Evolutionary conservation across 805 yeast genomes (phyloP).

Genomic region (Lipomyces mesembrius): DNA sequence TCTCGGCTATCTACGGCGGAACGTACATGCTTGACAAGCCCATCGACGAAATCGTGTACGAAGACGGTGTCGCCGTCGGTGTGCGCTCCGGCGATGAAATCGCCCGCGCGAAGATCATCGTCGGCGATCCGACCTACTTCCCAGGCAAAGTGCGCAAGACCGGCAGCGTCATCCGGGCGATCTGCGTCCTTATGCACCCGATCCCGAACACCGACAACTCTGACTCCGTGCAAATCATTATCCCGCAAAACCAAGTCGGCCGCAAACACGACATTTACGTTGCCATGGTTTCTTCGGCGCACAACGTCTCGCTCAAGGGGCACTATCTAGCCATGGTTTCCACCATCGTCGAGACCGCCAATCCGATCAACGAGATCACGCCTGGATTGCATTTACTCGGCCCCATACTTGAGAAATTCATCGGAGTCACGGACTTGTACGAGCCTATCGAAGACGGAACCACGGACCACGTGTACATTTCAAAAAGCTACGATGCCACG

Average conservation of each 20-base stretch:
- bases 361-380: slow-evolving; percentile 89
- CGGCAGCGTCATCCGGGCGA: slow-evolving; percentile 79
- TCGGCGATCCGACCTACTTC: slow-evolving; percentile 98
- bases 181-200: slow-evolving; percentile 90
- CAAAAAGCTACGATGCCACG: slow-evolving; percentile 89
- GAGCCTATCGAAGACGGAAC: slow-evolving; percentile 88
- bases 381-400: slow-evolving; percentile 93
- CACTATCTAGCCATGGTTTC: slow-evolving; percentile 92
- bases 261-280: slow-evolving; percentile 93
- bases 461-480: slow-evolving; percentile 74
- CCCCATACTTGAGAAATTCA: slow-evolving; percentile 73
- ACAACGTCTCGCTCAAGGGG: slow-evolving; percentile 87
- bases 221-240: slow-evolving; percentile 90
- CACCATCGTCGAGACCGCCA: slow-evolving; percentile 89
- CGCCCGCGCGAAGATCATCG: slow-evolving; percentile 89
- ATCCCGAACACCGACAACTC: slow-evolving; percentile 78
- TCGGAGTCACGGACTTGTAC: slow-evolving; percentile 90
- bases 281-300: slow-evolving; percentile 86
- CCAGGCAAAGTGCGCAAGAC: slow-evolving; percentile 77
- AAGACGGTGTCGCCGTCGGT: slow-evolving; percentile 75
- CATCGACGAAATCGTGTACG: slow-evolving; percentile 83
- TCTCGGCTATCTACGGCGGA: slow-evolving; percentile 97
- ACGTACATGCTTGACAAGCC: slow-evolving; percentile 98
- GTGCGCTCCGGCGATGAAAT: slow-evolving; percentile 89
- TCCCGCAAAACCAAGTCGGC: slow-evolving; percentile 93